These are phyloP conservation scores for Chaetomium cochliodes DNA, from an alignment of 495 filamentous ascomycete genomes.

Conservation along the genomic window DNA sequence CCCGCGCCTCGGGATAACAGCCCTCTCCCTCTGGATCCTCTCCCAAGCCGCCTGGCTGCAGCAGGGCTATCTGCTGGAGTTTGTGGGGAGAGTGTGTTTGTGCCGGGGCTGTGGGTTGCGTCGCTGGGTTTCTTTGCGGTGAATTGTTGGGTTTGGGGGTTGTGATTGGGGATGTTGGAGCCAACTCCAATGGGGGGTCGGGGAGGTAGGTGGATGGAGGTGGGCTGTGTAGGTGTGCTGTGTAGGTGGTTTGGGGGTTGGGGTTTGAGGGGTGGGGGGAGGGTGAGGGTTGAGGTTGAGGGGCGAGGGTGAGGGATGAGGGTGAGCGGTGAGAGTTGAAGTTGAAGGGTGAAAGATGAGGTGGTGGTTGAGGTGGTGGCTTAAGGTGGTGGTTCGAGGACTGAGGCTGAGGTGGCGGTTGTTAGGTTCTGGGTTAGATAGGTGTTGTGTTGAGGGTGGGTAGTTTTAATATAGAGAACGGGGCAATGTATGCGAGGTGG, in stretches of 20 bases:
- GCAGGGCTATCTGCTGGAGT: slow-evolving; percentile 85
- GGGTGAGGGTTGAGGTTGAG: neutral
- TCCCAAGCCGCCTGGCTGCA: slow-evolving; percentile 80
- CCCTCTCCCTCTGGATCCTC: slow-evolving; percentile 67
- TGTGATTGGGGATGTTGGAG: slow-evolving; percentile 68
- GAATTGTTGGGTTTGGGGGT: slow-evolving; percentile 86
- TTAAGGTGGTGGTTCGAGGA: too few species aligned
- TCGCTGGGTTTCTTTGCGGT: slow-evolving; percentile 77
- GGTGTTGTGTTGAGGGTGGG: too few species aligned
- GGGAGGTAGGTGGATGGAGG: neutral
- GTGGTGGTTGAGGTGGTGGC: too few species aligned
- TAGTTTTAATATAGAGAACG: too few species aligned
- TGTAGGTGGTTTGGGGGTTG: neutral
- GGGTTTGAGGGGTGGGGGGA: too few species aligned
- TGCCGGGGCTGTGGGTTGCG: slow-evolving; percentile 76
- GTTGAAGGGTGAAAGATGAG: too few species aligned
- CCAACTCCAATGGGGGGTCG: too few species aligned
- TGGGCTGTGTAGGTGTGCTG: neutral
- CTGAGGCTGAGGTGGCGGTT: too few species aligned
- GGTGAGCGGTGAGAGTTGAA: too few species aligned
- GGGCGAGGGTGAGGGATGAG: too few species aligned
- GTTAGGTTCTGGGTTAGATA: too few species aligned
- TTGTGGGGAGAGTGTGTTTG: slow-evolving; percentile 82
- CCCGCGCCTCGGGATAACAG: slow-evolving; percentile 59
- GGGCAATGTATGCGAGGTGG: too few species aligned